These are phyloP conservation scores for Tricholoma flavovirens DNA, from an alignment of 768 basidiomycete genomes.

Conservation along the genomic window DNA sequence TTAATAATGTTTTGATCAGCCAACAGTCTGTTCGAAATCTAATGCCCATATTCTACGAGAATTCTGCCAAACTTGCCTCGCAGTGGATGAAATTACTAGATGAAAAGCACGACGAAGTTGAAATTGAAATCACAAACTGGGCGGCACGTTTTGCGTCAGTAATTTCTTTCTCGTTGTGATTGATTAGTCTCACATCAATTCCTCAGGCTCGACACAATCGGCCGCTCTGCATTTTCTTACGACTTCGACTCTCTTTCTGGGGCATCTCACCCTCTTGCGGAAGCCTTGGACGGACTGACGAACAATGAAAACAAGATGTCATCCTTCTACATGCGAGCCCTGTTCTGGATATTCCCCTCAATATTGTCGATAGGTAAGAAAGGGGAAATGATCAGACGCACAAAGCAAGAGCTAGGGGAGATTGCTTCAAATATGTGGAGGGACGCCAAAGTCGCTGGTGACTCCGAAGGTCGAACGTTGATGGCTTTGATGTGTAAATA, in stretches of 20 bases:
- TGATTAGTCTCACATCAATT: background rate
- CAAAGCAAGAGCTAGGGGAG: conserved; percentile 48
- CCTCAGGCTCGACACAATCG: conserved; percentile 51
- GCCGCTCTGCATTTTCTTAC: conserved; percentile 57
- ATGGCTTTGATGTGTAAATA: conserved; percentile 51
- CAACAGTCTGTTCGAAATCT: conserved; percentile 49
- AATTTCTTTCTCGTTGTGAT: background rate
- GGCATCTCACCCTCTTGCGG: conserved; percentile 40
- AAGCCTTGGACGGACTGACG: conserved; percentile 53
- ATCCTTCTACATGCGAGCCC: conserved; percentile 59
- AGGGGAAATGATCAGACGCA: conserved; percentile 49
- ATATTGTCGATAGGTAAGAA: conserved; percentile 52
- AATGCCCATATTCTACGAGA: conserved; percentile 49
- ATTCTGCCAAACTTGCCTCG: conserved; percentile 42
- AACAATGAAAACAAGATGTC: conserved; percentile 52
- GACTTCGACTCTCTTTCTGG: conserved; percentile 55
- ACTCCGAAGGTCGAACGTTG: conserved; percentile 40
- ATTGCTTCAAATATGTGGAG: conserved; percentile 48
- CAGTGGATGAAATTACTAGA: conserved; percentile 48
- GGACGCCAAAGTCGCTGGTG: conserved; percentile 43
- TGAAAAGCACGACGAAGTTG: conserved; percentile 31
- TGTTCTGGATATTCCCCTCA: conserved; percentile 56
- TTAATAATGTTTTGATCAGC: conserved; percentile 22
- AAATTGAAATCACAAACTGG: conserved; percentile 55
- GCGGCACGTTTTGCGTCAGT: conserved; percentile 56